Percentiles rank a stretch among this genome's conserved stretches.
Conservation (phyloP, 2,329 filamentous ascomycete genomes). For the Simplicillium aogashimaense region DNA sequence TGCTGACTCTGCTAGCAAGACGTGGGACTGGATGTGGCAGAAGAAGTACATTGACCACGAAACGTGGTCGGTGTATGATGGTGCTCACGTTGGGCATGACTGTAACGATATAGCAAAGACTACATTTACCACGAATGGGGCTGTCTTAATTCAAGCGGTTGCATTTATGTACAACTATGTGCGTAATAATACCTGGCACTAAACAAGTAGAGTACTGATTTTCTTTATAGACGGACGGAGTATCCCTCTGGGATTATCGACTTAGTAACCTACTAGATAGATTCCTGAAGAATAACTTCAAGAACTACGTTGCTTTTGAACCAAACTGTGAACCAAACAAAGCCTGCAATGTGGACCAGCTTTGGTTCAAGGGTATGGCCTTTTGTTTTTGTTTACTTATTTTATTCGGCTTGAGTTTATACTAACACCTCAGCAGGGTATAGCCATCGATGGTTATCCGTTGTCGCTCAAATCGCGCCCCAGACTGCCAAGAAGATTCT, state of each 20-base stretch:
- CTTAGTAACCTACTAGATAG: constrained; percentile 29
- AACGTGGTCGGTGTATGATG: constrained; percentile 34
- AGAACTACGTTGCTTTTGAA: constrained; percentile 47
- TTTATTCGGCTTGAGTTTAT: too few species aligned
- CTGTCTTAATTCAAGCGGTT: constrained; percentile 46
- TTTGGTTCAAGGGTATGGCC: constrained; percentile 50
- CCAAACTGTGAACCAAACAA: constrained; percentile 43
- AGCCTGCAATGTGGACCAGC: constrained; percentile 53
- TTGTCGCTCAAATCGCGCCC: constrained; percentile 42
- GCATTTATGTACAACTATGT: constrained; percentile 55
- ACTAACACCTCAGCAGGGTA: neutral
- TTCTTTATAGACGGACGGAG: constrained; percentile 3
- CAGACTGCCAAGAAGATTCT: constrained; percentile 37
- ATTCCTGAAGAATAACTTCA: constrained; percentile 39
- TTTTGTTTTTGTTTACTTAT: too few species aligned
- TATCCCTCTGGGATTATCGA: constrained; percentile 42
- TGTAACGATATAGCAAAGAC: constrained; percentile 44
- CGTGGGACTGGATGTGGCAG: constrained; percentile 49
- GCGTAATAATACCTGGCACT: constrained; percentile 12
- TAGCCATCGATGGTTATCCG: constrained; percentile 41
- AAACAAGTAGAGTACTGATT: neutral
- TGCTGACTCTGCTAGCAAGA: constrained; percentile 49
- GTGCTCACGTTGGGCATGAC: constrained; percentile 49
- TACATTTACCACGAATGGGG: constrained; percentile 53
- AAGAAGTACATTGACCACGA: constrained; percentile 49